Conservation (phyloP, 169 alveolate genomes). For the Plasmodium cynomolgi region DNA sequence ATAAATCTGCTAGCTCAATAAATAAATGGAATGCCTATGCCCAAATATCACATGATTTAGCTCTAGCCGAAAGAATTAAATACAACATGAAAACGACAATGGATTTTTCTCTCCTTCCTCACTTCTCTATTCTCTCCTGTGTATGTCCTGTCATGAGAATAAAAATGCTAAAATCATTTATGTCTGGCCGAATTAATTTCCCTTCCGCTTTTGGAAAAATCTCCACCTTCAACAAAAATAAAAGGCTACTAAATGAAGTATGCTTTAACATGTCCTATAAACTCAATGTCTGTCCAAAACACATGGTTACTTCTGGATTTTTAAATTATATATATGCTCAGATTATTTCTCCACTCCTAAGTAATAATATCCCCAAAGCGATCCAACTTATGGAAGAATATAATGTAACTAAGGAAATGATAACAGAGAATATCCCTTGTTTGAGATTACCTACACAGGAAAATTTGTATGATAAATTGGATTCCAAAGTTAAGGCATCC, state of each 20-base stretch:
- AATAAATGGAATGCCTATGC: slow-evolving; percentile 78
- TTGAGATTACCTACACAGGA: slow-evolving; percentile 82
- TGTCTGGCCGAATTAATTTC: slow-evolving; percentile 87
- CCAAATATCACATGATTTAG: slow-evolving; percentile 79
- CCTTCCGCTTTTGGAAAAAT: slow-evolving; percentile 95
- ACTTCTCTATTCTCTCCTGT: slow-evolving; percentile 86
- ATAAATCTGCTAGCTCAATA: slow-evolving; percentile 70
- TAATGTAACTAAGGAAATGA: slow-evolving; percentile 80
- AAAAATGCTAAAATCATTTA: slow-evolving; percentile 71
- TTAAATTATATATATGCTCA: slow-evolving; percentile 61
- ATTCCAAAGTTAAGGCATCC: slow-evolving; percentile 77
- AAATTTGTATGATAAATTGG: slow-evolving; percentile 81
- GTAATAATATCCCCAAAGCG: slow-evolving; percentile 75
- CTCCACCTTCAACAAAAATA: slow-evolving; percentile 91
- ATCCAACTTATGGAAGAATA: slow-evolving; percentile 72
- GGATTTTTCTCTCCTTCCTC: slow-evolving; percentile 91
- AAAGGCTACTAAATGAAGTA: slow-evolving; percentile 88
- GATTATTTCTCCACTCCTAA: slow-evolving; percentile 75
- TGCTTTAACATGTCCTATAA: slow-evolving; percentile 71
- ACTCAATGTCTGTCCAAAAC: slow-evolving; percentile 54
- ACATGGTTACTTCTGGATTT: slow-evolving; percentile 60
- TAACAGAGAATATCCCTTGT: slow-evolving; percentile 78
- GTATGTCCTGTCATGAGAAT: slow-evolving; percentile 87
- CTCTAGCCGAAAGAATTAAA: slow-evolving; percentile 88
- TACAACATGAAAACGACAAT: slow-evolving; percentile 85